Conservation (phyloP, 805 yeast genomes). For the Teunomyces aglyptinius region DNA sequence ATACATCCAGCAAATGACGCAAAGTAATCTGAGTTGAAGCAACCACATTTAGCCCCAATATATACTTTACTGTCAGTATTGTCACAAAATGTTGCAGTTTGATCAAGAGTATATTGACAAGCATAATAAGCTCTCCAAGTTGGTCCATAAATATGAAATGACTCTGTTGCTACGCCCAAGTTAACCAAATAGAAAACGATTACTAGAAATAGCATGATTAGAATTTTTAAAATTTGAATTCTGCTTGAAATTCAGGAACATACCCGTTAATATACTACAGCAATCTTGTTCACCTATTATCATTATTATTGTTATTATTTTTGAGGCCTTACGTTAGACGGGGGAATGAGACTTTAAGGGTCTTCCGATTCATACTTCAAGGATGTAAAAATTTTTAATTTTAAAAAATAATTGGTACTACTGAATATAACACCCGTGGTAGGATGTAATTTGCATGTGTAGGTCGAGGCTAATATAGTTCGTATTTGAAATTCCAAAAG, state of each 20-base stretch:
- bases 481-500: neutral
- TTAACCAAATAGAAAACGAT: neutral
- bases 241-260: too few relatives aligned
- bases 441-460: neutral
- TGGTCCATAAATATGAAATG: neutral
- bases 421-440: neutral
- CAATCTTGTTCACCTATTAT: too few relatives aligned
- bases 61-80: neutral
- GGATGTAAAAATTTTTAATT: too few relatives aligned
- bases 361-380: neutral
- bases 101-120: neutral
- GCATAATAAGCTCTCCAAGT: neutral
- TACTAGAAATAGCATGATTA: neutral
- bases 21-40: slow-evolving; percentile 23
- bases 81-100: slow-evolving; percentile 9
- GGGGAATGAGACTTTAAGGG: neutral
- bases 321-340: neutral
- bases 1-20: slow-evolving; percentile 34
- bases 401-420: neutral
- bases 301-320: neutral
- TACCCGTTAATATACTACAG: too few relatives aligned
- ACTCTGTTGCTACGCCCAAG: neutral
- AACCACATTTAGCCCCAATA: slow-evolving; percentile 16
- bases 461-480: neutral
- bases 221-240: too few relatives aligned